These are phyloP conservation scores for Flammula alnicola DNA, from an alignment of 1,284 basidiomycete genomes.

Conservation along the genomic window DNA sequence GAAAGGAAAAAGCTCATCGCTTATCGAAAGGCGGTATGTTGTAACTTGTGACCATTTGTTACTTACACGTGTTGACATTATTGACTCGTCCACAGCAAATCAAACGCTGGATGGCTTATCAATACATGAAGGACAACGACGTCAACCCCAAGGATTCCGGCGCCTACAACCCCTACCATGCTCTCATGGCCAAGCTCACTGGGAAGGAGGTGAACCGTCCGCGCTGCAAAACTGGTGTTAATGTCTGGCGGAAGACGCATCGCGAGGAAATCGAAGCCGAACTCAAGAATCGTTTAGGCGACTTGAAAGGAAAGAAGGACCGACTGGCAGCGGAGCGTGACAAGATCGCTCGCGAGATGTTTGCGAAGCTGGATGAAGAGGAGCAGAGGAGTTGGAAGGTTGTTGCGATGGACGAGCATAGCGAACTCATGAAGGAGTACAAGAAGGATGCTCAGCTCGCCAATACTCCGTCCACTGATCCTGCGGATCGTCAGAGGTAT, in stretches of 20 bases:
- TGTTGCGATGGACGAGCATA: not conserved
- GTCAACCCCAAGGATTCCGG: constrained; percentile 10
- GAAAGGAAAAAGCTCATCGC: not conserved
- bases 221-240: constrained; percentile 9
- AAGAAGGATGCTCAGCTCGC: not conserved
- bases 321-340: not conserved
- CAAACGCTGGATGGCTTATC: constrained; percentile 15
- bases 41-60: too few relatives aligned
- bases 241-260: constrained; percentile 14
- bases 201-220: constrained; percentile 5
- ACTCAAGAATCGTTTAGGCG: not conserved
- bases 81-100: too few relatives aligned
- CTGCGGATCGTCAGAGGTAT: constrained; percentile 11
- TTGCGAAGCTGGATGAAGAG: constrained; percentile 1
- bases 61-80: too few relatives aligned
- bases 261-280: constrained; percentile 5
- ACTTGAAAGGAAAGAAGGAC: not conserved
- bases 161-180: constrained; percentile 6
- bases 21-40: constrained; percentile 10
- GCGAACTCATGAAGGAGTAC: not conserved
- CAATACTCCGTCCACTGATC: not conserved
- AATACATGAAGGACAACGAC: constrained; percentile 20
- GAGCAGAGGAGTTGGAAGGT: not conserved
- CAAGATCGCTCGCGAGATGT: constrained; percentile 1
- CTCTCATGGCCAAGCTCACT: constrained; percentile 12